Percentiles rank a stretch among this genome's conserved stretches.
Evolutionary conservation across 2,329 filamentous ascomycete genomes (phyloP).

Genomic region (Ophiostoma tasmaniense): DNA sequence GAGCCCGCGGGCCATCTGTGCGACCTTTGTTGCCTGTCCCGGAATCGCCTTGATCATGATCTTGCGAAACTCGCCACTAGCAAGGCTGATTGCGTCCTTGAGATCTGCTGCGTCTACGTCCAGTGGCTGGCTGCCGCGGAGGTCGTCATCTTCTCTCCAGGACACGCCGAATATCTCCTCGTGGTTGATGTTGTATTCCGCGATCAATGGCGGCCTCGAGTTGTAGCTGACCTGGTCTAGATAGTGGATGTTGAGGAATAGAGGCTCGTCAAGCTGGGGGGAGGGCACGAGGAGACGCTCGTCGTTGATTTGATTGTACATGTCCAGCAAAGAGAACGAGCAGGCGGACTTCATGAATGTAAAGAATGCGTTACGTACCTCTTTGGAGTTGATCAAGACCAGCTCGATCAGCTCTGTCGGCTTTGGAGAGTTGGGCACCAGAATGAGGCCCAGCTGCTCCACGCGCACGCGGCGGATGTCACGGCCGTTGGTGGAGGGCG

Average conservation of each 20-base stretch:
- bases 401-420: not conserved
- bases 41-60: not conserved
- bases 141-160: not conserved
- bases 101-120: no score
- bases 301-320: not conserved
- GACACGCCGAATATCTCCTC: not conserved
- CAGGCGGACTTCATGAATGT: not conserved
- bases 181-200: not conserved
- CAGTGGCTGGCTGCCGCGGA: not conserved
- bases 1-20: not conserved
- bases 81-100: not conserved
- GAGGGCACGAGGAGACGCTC: not conserved
- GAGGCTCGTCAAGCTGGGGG: not conserved
- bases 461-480: not conserved
- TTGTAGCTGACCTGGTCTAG: not conserved
- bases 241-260: not conserved
- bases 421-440: not conserved
- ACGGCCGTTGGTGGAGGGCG: not conserved
- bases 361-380: not conserved
- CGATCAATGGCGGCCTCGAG: not conserved
- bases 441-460: slow-evolving; percentile 11
- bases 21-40: not conserved
- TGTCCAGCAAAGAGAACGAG: not conserved
- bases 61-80: not conserved
- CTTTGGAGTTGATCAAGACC: not conserved